Base-by-base conservation (phyloP, 129 eudicot species). In the Flaveria sonorensis region DNA sequence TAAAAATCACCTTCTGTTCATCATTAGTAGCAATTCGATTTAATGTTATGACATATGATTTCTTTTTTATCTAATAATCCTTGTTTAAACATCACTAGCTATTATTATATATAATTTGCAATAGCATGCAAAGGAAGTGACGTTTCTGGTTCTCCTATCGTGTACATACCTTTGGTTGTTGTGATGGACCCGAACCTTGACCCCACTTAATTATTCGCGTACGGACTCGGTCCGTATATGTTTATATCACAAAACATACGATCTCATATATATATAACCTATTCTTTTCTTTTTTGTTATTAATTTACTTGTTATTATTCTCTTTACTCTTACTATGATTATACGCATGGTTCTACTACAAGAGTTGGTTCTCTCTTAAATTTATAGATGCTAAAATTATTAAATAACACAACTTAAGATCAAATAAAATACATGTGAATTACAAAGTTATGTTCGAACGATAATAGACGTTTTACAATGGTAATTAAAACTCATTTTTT, bases 151-250 rank as follows among this genome's bases (percentile, higher is more conserved):
- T 53, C 75, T 53, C 63, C 79, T 75, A 10, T 67, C 18, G 68
- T 53, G 24, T 21, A 68, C 81, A 53, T 77, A 40, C 57, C 68
- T 67, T 77, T 45, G 81, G 81, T 78, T 69, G 39, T 43, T 77
- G 70, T 56, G 59, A 69, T 78, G 76, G 76, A 59, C 70, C 81
- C 70, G 62, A 56, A 69, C 50, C 51, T 39, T 40, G 69, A 68
- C 81, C 81, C 80, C 70, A 78, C 76, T 69, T 78, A 69, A 78
- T 78, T 78, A 78, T 78, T 78, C 81, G 70, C 62, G 70, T 69
- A 69, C 70, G 76, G 76, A 77, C 40, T 10, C 19, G 32, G 24
- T 50, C 11, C 48, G 40, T 43, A 9, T 43, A 9, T 43, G 14
- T 53, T 21, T 68, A 68, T 32, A 19, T 20, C 42, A 77, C 75